Conservation (phyloP, 2,329 filamentous ascomycete genomes). For the Ceratocystis eucalypticola region DNA sequence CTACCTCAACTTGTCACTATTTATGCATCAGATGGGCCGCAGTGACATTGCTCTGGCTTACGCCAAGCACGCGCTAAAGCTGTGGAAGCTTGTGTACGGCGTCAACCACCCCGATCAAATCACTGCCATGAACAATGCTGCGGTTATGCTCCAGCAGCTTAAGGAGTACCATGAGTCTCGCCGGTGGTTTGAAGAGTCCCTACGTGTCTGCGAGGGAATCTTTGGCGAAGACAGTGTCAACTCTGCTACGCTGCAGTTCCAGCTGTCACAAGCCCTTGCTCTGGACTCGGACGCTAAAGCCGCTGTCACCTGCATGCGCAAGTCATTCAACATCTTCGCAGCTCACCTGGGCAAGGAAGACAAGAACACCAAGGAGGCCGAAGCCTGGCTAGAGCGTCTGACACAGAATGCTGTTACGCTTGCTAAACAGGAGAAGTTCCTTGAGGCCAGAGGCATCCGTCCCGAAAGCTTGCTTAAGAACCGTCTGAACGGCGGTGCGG, state of each 20-base stretch:
- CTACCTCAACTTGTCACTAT: constrained; percentile 90
- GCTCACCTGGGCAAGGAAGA: constrained; percentile 74
- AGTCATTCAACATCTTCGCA: constrained; percentile 93
- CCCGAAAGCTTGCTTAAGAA: constrained; percentile 45
- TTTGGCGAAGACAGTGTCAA: constrained; percentile 85
- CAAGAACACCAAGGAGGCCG: constrained; percentile 95
- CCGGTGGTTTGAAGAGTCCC: constrained; percentile 89
- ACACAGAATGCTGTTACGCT: constrained; percentile 91
- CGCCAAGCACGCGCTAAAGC: constrained; percentile 78
- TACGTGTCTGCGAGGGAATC: constrained; percentile 75
- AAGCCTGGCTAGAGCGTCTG: constrained; percentile 90
- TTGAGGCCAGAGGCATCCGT: constrained; percentile 60
- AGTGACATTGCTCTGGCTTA: constrained; percentile 78
- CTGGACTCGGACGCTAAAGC: constrained; percentile 91
- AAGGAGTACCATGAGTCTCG: constrained; percentile 92
- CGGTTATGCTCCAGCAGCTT: constrained; percentile 92
- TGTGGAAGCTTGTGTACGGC: constrained; percentile 97
- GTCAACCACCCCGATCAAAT: constrained; percentile 90
- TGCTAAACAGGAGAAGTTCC: constrained; percentile 83
- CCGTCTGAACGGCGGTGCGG: background rate
- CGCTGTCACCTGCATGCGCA: constrained; percentile 85
- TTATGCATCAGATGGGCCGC: constrained; percentile 84
- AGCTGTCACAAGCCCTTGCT: constrained; percentile 87
- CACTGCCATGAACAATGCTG: constrained; percentile 96
- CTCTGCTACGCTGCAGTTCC: constrained; percentile 88